Percentiles rank a stretch among this genome's conserved stretches.
phyloP scores from a whole-genome alignment of 2,329 filamentous ascomycete genomes.

The Epichloe hybrida region DNA sequence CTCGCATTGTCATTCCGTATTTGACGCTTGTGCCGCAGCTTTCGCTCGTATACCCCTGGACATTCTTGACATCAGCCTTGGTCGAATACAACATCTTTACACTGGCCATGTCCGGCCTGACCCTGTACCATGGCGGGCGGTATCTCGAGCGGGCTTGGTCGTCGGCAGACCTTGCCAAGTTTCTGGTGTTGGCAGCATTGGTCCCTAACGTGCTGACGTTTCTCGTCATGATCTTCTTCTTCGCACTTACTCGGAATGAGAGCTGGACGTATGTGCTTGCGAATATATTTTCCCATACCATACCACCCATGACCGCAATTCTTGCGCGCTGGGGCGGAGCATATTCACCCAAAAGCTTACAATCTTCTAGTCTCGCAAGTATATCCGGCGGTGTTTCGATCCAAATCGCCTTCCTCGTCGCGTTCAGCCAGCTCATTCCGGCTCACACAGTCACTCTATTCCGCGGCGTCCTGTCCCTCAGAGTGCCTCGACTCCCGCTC shows the following conservation, averaged over 20 bases:
- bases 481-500: conserved; percentile 61
- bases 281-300: too few species aligned
- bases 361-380: conserved; percentile 48
- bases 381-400: conserved; percentile 82
- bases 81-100: conserved; percentile 92
- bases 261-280: conserved; percentile 47
- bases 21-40: conserved; percentile 73
- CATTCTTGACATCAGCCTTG: conserved; percentile 69
- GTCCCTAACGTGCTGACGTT: conserved; percentile 75
- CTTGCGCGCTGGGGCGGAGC: too few species aligned
- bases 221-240: conserved; percentile 59
- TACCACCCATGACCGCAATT: too few species aligned
- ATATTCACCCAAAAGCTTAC: too few species aligned
- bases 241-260: conserved; percentile 52
- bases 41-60: conserved; percentile 86
- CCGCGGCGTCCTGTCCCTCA: conserved; percentile 74
- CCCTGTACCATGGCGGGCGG: conserved; percentile 80
- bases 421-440: conserved; percentile 93
- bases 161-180: conserved; percentile 81
- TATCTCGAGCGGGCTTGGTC: conserved; percentile 97
- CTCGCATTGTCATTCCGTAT: conserved; percentile 65
- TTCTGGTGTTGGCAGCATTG: conserved; percentile 62
- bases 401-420: conserved; percentile 87
- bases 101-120: conserved; percentile 59
- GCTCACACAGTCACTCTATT: conserved; percentile 95